These are phyloP conservation scores for Puccinia polysora DNA, from an alignment of 1,284 basidiomycete species.

Conservation along the genomic window DNA sequence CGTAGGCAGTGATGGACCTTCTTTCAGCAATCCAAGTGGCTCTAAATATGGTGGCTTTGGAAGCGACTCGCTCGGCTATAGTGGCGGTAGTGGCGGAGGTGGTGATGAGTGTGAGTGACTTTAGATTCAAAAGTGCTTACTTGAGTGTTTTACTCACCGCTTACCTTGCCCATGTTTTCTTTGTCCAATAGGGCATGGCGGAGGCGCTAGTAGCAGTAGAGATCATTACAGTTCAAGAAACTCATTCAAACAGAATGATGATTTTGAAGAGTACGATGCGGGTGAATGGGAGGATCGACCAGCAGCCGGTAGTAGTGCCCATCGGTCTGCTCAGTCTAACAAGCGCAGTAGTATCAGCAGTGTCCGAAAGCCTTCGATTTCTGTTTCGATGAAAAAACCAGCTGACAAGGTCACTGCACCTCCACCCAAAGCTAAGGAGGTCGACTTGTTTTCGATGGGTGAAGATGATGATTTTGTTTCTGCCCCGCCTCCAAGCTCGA, in stretches of 20 bases:
- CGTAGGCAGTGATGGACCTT: conserved; percentile 71
- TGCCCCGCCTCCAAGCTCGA: neutral
- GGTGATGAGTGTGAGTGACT: conserved; percentile 55
- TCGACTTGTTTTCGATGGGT: conserved; percentile 40
- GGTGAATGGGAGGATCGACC: conserved; percentile 76
- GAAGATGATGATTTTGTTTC: conserved; percentile 34
- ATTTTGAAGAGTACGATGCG: conserved; percentile 90
- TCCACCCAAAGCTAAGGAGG: conserved; percentile 34
- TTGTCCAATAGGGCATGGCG: conserved; percentile 27
- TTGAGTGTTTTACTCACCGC: too few species aligned
- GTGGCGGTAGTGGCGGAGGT: conserved; percentile 53
- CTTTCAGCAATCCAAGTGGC: conserved; percentile 57
- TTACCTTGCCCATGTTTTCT: conserved; percentile 42
- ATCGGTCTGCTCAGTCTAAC: conserved; percentile 50
- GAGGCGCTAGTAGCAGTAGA: conserved; percentile 43
- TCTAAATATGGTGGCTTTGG: conserved; percentile 75
- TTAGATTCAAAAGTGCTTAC: conserved; percentile 50
- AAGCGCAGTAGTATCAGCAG: conserved; percentile 13
- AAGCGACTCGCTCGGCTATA: conserved; percentile 58
- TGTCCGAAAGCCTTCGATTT: conserved; percentile 10
- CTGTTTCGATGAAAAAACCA: conserved; percentile 11
- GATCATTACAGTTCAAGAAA: conserved; percentile 47
- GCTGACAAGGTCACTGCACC: conserved; percentile 3
- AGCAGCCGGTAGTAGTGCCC: conserved; percentile 9
- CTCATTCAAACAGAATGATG: conserved; percentile 55